Conservation (phyloP, 306 rosid genomes). For the Delonix regia region DNA sequence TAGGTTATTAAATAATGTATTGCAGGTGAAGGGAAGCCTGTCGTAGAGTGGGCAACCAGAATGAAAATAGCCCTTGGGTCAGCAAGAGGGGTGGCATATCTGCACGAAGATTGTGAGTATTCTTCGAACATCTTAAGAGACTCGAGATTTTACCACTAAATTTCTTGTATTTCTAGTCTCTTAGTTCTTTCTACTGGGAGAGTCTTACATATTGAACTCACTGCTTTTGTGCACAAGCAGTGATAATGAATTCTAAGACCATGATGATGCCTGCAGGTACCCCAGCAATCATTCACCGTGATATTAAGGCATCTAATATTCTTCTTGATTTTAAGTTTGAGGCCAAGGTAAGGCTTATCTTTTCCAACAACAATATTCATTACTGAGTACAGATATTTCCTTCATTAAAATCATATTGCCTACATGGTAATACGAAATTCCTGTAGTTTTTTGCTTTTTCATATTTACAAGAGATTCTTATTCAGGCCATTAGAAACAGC, state of each 20-base stretch:
- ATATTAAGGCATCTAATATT: constrained; percentile 66
- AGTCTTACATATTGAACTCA: neutral
- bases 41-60: constrained; percentile 53
- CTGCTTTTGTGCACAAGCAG: neutral
- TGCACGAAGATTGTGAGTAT: constrained; percentile 63
- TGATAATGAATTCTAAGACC: constrained; percentile 19
- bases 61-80: constrained; percentile 55
- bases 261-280: constrained; percentile 43
- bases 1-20: constrained; percentile 2
- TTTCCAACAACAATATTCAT: neutral
- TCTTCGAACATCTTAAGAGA: neutral
- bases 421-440: neutral
- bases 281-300: constrained; percentile 66
- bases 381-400: neutral
- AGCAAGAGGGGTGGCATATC: constrained; percentile 65
- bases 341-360: constrained; percentile 46
- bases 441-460: no score
- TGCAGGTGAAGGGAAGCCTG: constrained; percentile 45
- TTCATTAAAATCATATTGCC: neutral
- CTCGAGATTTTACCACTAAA: neutral
- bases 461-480: neutral
- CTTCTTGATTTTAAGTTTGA: constrained; percentile 59
- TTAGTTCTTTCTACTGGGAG: neutral
- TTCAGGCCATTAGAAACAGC: no score
- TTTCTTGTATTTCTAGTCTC: neutral